phyloP scores from a whole-genome alignment of 1,284 basidiomycete species.

The Ustilago shanxiensis region DNA sequence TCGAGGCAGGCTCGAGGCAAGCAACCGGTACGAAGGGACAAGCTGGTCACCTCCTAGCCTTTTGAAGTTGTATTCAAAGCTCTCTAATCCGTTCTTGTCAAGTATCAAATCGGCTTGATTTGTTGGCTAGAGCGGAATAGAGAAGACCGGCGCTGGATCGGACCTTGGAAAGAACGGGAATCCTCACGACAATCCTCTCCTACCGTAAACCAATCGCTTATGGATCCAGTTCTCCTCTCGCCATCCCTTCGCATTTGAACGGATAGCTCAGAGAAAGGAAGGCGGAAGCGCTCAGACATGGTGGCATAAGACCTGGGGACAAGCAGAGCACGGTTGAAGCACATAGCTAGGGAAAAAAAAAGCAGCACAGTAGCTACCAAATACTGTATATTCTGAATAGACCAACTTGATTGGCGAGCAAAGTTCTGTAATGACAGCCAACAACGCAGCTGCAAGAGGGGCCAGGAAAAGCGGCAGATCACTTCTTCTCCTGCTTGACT shows the following conservation, averaged over 20 bases:
- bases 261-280: no score
- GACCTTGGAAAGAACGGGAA: background rate
- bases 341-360: background rate
- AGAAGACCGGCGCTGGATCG: background rate
- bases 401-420: background rate
- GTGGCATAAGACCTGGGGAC: background rate
- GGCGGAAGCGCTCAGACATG: background rate
- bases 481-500: background rate
- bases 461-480: constrained; percentile 6
- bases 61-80: background rate
- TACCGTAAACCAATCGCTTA: background rate
- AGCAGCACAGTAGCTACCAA: no score
- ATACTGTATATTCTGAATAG: background rate
- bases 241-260: background rate
- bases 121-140: background rate
- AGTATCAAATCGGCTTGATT: background rate
- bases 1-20: no score
- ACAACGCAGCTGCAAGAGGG: background rate
- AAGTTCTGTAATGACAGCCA: background rate
- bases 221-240: no score
- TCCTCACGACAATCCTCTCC: background rate
- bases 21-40: constrained; percentile 1
- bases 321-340: constrained; percentile 5
- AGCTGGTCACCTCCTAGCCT: background rate
- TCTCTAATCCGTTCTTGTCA: background rate